Conservation (phyloP, 148 eudicot genomes). For the Tetragonia tetragonoides region DNA sequence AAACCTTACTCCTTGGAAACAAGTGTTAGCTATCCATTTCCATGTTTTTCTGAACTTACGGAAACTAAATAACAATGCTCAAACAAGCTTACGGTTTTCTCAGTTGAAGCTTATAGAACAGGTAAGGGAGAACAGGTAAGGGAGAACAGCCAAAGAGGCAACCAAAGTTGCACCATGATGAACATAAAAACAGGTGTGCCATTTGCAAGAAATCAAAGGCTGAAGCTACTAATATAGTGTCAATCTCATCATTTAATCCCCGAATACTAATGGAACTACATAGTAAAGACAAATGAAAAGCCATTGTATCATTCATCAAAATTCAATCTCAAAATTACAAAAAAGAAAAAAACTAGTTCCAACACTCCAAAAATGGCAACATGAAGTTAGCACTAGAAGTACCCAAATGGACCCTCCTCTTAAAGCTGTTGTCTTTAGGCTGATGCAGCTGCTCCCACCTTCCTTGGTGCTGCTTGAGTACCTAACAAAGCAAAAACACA, state of each 20-base stretch:
- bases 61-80: too few relatives aligned
- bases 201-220: background rate
- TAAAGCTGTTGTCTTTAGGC: conserved; percentile 26
- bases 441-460: conserved; percentile 57
- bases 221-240: conserved; percentile 3
- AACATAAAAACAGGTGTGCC: background rate
- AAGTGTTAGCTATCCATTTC: too few relatives aligned
- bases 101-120: too few relatives aligned
- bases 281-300: background rate
- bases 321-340: conserved; percentile 1
- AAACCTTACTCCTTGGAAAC: too few relatives aligned
- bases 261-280: background rate
- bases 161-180: too few relatives aligned
- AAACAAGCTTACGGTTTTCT: too few relatives aligned
- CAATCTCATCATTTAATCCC: conserved; percentile 14
- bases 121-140: background rate
- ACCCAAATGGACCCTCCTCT: conserved; percentile 9
- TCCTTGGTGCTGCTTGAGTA: conserved; percentile 88
- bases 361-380: conserved; percentile 15
- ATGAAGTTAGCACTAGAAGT: background rate
- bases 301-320: conserved; percentile 12
- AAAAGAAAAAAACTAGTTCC: background rate
- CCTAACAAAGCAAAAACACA: conserved; percentile 33
- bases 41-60: too few relatives aligned
- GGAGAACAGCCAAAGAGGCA: background rate